Evolutionary conservation across 2,329 filamentous ascomycete genomes (phyloP), one percentile per base, ranked within the genome.

Genomic region (Fusarium vanettenii): DNA sequence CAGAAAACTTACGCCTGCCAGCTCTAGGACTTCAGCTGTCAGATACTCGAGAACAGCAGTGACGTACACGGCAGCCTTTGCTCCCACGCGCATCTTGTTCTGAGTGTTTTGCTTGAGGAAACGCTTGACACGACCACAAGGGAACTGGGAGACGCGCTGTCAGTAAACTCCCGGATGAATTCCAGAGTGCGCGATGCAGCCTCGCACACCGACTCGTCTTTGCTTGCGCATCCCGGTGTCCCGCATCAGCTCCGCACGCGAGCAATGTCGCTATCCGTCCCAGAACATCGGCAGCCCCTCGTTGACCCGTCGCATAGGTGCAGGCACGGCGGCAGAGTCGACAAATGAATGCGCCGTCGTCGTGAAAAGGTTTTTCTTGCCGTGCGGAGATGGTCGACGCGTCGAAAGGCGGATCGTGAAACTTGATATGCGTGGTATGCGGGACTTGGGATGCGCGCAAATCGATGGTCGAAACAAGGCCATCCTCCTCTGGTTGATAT

Each of bases 81-180:
- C 97, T 80, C 97, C 97, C 78, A 99, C 97, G 86, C 97, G 96
- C 94, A 98, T 98, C 90, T 98, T 98, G 88, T 98, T 97, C 84
- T 98, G 97, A 60, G 97, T 98, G 88, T 98, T 98, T 86, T 95
- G 95, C 91, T 98, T 98, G 84, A 99, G 90, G 89, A 98, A 98
- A 88, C 97, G 95, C 93, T 99, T 99, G 86, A 99, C 97, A 93
- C 97, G 97, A 87, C 97, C 97, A 85, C 97, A 99, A 72, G 97
- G 97, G 85, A 99, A 99, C 97, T 99, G 83, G 69, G 76, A 70
- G 65, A 65, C 56, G 18, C 39, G 52, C 52, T 33, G 70, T 82
- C 64, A 82, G 81, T 70, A 61, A 62, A 10, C 41, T 39, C 33
- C 29, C n/a, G 10, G 33, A 57, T 33, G 41, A 35, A 55, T 48